Base-by-base conservation (phyloP, 805 yeast species). In the Candida berthetii region DNA sequence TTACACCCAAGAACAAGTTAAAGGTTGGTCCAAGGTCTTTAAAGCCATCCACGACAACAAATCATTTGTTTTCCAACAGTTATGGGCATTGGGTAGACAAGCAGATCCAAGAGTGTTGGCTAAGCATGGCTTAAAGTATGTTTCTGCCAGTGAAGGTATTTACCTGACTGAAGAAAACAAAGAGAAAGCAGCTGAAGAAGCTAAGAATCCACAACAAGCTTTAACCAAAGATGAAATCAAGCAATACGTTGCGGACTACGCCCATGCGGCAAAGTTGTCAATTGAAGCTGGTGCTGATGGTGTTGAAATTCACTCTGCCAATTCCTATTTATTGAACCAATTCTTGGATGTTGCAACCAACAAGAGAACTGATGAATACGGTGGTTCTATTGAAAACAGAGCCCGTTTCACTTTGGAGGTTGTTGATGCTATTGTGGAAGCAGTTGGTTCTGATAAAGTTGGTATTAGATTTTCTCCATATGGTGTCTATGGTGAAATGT, bases 21-120 rank as follows among this genome's bases (percentile, higher is more conserved):
- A 48, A 15, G 71, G 68, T 6, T 78, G 82, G 80, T 66, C 62
- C 44, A 58, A 60, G 44, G 65, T 78, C 40, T 66, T 65, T 39
- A 68, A 70, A 28, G 65, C 60, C 32, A 71, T 78, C 35, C 85
- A 80, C 48, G 61, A 55, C 8, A 69, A 76, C 42, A 67, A 69
- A 22, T 65, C 78, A 0, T 63, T 55, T 34, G 53, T 68, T 3
- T 58, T 72, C 34, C 48, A 68, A 19, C 85, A 79, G 60, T 44
- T 80, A 24, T 76, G 80, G 79, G 64, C 58, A 17, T 54, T 76
- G 32, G 65, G 66, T 43, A 53, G 60, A 63, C 64, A 50, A 61
- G 72, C 64, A 1, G 59, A 45, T 45, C 69, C 72, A 16, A 55
- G 45, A 4, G 40, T 53, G 9, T 46, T 65, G 43, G 64, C 68